Evolutionary conservation across 2,329 filamentous ascomycete species (phyloP).

Genomic region (Alternaria brassicae): DNA sequence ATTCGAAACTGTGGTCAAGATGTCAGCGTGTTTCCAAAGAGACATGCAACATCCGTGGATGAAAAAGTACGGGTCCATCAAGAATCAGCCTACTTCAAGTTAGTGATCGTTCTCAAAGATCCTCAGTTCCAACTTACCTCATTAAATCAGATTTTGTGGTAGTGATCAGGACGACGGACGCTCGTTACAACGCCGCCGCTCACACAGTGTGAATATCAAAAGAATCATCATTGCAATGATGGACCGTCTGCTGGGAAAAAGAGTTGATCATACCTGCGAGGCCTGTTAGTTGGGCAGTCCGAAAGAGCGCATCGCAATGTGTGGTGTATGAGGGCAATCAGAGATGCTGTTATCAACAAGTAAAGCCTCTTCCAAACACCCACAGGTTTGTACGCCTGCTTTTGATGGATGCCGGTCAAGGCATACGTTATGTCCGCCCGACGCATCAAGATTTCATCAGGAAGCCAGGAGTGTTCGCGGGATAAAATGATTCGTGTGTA

Average conservation of each 20-base stretch:
- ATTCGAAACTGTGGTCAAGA: slow-evolving; percentile 13
- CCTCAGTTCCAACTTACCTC: slow-evolving; percentile 55
- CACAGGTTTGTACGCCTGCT: slow-evolving; percentile 71
- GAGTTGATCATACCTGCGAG: slow-evolving; percentile 43
- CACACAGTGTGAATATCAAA: slow-evolving; percentile 74
- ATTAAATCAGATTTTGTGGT: slow-evolving; percentile 76
- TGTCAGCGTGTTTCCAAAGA: slow-evolving; percentile 33
- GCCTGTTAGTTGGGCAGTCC: slow-evolving; percentile 23
- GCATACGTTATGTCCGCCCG: slow-evolving; percentile 71
- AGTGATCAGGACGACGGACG: slow-evolving; percentile 62
- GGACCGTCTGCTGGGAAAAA: slow-evolving; percentile 50
- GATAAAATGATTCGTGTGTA: slow-evolving; percentile 20
- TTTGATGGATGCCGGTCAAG: slow-evolving; percentile 58
- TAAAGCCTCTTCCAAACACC: slow-evolving; percentile 60
- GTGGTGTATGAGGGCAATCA: slow-evolving; percentile 54
- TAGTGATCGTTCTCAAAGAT: slow-evolving; percentile 23
- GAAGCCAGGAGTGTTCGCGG: slow-evolving; percentile 24
- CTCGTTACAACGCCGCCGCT: slow-evolving; percentile 61
- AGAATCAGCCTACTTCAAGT: slow-evolving; percentile 45
- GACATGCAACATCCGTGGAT: slow-evolving; percentile 17
- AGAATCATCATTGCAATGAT: slow-evolving; percentile 67
- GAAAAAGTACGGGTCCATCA: slow-evolving; percentile 43
- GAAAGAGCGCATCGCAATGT: slow-evolving; percentile 4
- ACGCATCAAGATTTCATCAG: slow-evolving; percentile 73
- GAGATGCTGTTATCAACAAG: slow-evolving; percentile 76